Conservation (phyloP, 345 rosid species). For the Mercurialis annua region DNA sequence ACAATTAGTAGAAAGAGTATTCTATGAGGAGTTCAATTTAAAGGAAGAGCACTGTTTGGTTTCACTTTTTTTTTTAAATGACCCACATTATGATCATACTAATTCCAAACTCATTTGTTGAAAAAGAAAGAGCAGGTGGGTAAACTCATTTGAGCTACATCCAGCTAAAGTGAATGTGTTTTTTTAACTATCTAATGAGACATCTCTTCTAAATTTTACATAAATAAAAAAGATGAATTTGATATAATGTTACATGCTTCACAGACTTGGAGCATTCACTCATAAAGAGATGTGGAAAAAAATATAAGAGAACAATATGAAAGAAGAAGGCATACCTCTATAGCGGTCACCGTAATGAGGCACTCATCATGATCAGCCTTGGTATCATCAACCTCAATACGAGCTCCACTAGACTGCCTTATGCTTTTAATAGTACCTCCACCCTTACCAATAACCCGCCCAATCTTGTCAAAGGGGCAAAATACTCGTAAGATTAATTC, state of each 20-base stretch:
- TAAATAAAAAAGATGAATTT: neutral
- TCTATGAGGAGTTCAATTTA: neutral
- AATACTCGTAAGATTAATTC: slow-evolving; percentile 63
- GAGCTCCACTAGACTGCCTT: slow-evolving; percentile 89
- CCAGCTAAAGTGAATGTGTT: neutral
- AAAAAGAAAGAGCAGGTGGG: neutral
- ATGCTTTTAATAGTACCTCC: slow-evolving; percentile 85
- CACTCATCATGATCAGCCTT: slow-evolving; percentile 68
- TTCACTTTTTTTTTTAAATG: neutral
- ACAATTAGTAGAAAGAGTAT: neutral
- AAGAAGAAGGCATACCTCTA: slow-evolving; percentile 44
- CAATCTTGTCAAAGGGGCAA: slow-evolving; percentile 78
- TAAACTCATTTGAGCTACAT: neutral
- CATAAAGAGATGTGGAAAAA: neutral
- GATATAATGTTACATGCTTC: neutral
- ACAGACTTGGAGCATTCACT: neutral
- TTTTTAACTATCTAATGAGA: neutral
- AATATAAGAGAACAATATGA: neutral
- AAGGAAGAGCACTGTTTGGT: too few relatives aligned
- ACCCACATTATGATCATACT: neutral
- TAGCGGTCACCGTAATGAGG: slow-evolving; percentile 58
- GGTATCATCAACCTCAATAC: slow-evolving; percentile 75
- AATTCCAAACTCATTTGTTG: neutral
- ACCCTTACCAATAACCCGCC: slow-evolving; percentile 96
- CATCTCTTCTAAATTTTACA: neutral